A percentile compares a stretch with the other conserved stretches of the same genome.
phyloP scores from a whole-genome alignment of 306 rosid genomes.

The Corylus americana region DNA sequence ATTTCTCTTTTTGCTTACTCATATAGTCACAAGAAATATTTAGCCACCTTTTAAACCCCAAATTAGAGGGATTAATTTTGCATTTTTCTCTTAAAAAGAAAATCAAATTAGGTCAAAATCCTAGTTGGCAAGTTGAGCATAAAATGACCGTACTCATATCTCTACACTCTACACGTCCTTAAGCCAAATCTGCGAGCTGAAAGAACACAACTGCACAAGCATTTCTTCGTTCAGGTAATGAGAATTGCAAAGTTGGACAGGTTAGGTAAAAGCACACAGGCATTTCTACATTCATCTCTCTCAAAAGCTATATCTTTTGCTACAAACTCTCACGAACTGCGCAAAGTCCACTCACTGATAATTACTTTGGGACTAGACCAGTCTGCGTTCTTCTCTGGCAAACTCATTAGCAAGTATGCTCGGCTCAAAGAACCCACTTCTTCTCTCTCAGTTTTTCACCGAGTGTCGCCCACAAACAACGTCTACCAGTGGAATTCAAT shows the following conservation, averaged over 20 bases:
- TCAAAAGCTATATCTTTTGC: constrained; percentile 30
- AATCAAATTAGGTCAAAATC: too few relatives aligned
- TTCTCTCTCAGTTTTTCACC: constrained; percentile 32
- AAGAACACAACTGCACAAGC: neutral
- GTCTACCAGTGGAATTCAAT: constrained; percentile 38
- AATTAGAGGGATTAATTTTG: too few relatives aligned
- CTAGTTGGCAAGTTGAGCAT: too few relatives aligned
- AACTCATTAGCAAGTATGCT: constrained; percentile 37
- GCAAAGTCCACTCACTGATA: constrained; percentile 29
- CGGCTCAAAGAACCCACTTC: constrained; percentile 32
- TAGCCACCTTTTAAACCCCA: too few relatives aligned
- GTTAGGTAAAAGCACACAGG: neutral
- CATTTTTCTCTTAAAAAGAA: too few relatives aligned
- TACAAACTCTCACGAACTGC: constrained; percentile 15
- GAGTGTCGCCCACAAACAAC: constrained; percentile 24
- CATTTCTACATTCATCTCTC: constrained; percentile 2
- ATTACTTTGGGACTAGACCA: constrained; percentile 24
- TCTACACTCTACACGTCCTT: too few relatives aligned
- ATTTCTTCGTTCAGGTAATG: constrained; percentile 5
- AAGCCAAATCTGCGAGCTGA: too few relatives aligned
- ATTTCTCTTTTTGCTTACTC: too few relatives aligned
- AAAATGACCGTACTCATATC: too few relatives aligned
- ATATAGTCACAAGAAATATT: too few relatives aligned
- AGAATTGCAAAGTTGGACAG: neutral
- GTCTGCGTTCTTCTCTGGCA: constrained; percentile 29